Evolutionary conservation across 192 early-diverging fungal species (phyloP), one percentile per base, ranked within the genome.

Genomic region (Rhizophagus clarus): DNA sequence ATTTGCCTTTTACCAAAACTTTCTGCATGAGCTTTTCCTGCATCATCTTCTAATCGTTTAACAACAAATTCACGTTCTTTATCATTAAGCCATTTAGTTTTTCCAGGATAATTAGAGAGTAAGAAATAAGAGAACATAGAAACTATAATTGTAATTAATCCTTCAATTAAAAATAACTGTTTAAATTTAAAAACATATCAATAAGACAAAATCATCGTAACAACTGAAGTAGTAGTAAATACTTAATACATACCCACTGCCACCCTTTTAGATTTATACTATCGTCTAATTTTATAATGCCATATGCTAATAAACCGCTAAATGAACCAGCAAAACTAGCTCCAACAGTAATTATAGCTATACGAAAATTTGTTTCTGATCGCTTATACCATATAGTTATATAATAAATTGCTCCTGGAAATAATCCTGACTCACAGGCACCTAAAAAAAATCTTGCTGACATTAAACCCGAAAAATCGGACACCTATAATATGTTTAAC

Each of bases 231-330:
- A 17, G 20, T 14, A 34, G 6, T 1, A 5, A 5, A 40, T 40
- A 40, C 0, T 22, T 8, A 37, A 20, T 40, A 37, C 32, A 14
- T 67, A 82, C 66, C 84, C 88, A 90, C 64, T 87, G 89, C 91
- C 91, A 92, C 0, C 85, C 85, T 77, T 49, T 42, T 8, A 90
- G 79, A 3, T 87, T 87, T 5, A 60, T 63, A 40, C 80, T 62
- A 51, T 87, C 87, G 17, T 93, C 82, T 86, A 93, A 89, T 72
- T 85, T 82, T 34, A 84, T 77, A 62, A 93, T 90, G 76, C 87
- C 90, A 83, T 90, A 92, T 56, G 90, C 93, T 61, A 92, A 79
- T 0, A 93, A 84, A 63, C 90, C 92, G 20, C 90, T 90, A 76
- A 93, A 88, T 28, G 87, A 88, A 56, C 88, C 87, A 31, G 90